A percentile compares a stretch with the other conserved stretches of the same genome.
These are phyloP conservation scores for Prinsepia uniflora DNA, from an alignment of 306 rosid species.

Conservation along the genomic window DNA sequence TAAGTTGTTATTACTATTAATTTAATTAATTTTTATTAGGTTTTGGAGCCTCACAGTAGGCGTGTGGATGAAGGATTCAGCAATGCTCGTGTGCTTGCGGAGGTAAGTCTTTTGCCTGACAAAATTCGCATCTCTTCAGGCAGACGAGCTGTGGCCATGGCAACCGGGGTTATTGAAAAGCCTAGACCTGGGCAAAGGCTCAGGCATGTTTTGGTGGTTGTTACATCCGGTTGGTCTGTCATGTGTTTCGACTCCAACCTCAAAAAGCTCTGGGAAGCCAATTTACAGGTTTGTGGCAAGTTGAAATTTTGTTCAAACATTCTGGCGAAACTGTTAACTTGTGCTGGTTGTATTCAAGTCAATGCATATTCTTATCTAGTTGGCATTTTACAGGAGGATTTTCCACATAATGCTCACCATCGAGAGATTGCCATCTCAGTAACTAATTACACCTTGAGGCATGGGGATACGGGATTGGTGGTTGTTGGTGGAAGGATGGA, in stretches of 20 bases:
- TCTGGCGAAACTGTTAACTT: not conserved
- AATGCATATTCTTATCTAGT: conserved; percentile 15
- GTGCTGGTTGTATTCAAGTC: not conserved
- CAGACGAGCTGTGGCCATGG: conserved; percentile 95
- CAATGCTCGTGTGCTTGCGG: conserved; percentile 67
- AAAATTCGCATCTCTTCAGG: conserved; percentile 82
- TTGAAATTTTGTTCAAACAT: not conserved
- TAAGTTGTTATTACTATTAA: not conserved
- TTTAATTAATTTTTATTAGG: conserved; percentile 27
- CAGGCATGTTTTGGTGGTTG: conserved; percentile 87
- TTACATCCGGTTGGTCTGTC: conserved; percentile 93
- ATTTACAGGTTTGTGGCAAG: conserved; percentile 65
- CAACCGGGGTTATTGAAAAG: conserved; percentile 76
- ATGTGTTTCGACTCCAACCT: conserved; percentile 98
- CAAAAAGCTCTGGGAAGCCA: conserved; percentile 83
- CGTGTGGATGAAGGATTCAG: conserved; percentile 93
- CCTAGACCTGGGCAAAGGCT: conserved; percentile 57
- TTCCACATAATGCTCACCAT: conserved; percentile 95
- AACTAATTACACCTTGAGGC: conserved; percentile 83
- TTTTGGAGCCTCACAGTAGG: conserved; percentile 87
- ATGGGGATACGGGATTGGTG: conserved; percentile 90
- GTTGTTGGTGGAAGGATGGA: conserved; percentile 99
- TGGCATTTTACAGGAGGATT: conserved; percentile 61
- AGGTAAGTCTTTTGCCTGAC: conserved; percentile 85
- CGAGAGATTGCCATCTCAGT: conserved; percentile 86